Evolutionary conservation across 352 stramenopile genomes (phyloP).

Genomic region (Phytopythium aichiense): DNA sequence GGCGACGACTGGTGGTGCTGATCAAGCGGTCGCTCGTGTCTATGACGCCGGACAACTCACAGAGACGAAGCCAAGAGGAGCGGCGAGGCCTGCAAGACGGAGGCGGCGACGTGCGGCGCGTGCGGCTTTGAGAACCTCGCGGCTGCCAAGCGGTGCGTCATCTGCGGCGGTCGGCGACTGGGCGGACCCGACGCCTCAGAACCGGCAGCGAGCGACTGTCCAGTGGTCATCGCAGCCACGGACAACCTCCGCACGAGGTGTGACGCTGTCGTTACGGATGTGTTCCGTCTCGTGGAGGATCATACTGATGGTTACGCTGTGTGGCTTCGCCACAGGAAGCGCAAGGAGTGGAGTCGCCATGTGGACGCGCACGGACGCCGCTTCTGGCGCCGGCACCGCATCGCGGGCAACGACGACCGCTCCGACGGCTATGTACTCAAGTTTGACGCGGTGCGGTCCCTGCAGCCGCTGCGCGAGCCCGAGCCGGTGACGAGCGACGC

Average conservation of each 20-base stretch:
- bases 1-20: not conserved
- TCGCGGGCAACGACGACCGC: slow-evolving; percentile 16
- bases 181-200: not conserved
- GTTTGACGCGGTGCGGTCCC: slow-evolving; percentile 12
- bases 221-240: not conserved
- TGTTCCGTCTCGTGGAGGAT: too few species aligned
- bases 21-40: not conserved
- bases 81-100: slow-evolving; percentile 22
- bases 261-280: not conserved
- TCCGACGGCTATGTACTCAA: slow-evolving; percentile 31
- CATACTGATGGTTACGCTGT: too few species aligned
- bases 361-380: slow-evolving; percentile 27
- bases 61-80: not conserved
- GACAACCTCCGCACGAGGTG: slow-evolving; percentile 9
- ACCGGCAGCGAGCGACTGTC: not conserved
- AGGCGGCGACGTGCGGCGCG: slow-evolving; percentile 21
- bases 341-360: slow-evolving; percentile 46
- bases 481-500: slow-evolving; percentile 17
- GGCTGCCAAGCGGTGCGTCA: slow-evolving; percentile 32
- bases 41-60: not conserved
- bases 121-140: slow-evolving; percentile 58
- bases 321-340: slow-evolving; percentile 11
- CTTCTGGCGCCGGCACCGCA: slow-evolving; percentile 32
- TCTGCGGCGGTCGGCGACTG: slow-evolving; percentile 3
- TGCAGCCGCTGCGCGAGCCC: slow-evolving; percentile 19